phyloP scores from a whole-genome alignment of 176 grass and related monocot species.

The Rhipidocladum racemiflorum region DNA sequence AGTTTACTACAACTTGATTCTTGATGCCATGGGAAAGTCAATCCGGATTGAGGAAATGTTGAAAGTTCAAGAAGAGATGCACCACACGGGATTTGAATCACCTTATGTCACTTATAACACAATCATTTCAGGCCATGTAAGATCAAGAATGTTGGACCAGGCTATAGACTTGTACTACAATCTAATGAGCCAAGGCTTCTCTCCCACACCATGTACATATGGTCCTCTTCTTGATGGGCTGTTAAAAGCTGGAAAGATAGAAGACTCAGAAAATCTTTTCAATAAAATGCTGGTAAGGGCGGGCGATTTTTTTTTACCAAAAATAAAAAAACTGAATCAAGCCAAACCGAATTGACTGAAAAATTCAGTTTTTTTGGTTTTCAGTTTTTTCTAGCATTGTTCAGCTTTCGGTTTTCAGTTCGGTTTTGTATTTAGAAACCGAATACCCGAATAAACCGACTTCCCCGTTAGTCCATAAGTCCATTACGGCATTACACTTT shows the following conservation, averaged over 20 bases:
- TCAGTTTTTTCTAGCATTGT: no score
- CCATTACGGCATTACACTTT: no score
- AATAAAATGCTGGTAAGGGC: slow-evolving; percentile 82
- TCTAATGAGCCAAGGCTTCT: no score
- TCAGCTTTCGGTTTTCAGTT: no score
- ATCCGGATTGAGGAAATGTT: slow-evolving; percentile 74
- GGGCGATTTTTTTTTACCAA: no score
- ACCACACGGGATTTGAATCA: slow-evolving; percentile 56
- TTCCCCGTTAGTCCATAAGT: no score
- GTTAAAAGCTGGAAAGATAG: slow-evolving; percentile 62
- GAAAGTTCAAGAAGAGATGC: slow-evolving; percentile 75
- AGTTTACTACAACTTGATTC: slow-evolving; percentile 79
- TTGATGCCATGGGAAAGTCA: slow-evolving; percentile 83
- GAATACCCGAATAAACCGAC: no score
- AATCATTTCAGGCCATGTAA: slow-evolving; percentile 87
- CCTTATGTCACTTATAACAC: slow-evolving; percentile 82
- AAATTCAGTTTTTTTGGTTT: no score
- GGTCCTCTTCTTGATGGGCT: slow-evolving; percentile 90
- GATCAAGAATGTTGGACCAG: slow-evolving; percentile 59
- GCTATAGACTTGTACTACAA: no score
- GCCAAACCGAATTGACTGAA: no score
- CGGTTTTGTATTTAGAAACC: no score
- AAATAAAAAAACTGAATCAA: no score
- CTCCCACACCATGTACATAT: slow-evolving; percentile 77
- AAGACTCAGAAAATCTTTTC: slow-evolving; percentile 71